Conservation (phyloP, 1,139 yeast genomes). For the Tardiomyces depauwii region DNA sequence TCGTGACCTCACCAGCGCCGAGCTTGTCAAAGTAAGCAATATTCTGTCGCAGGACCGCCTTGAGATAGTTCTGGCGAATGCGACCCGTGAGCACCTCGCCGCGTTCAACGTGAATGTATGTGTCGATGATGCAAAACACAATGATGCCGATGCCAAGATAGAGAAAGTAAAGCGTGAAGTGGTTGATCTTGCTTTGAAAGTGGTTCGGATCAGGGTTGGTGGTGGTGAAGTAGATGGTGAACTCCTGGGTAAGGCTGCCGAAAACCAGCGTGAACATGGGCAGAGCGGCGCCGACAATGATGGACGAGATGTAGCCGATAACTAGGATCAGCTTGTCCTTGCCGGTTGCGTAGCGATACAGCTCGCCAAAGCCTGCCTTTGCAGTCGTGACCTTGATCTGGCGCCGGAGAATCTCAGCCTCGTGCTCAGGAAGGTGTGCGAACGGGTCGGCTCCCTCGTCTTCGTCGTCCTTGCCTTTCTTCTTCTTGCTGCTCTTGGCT, state of each 20-base stretch:
- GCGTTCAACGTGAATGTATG: conserved; percentile 27
- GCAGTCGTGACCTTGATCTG: conserved; percentile 20
- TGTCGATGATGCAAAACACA: conserved; percentile 22
- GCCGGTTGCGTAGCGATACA: conserved; percentile 27
- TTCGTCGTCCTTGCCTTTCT: conserved; percentile 1
- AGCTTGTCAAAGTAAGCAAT: conserved; percentile 34
- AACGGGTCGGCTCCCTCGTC: conserved; percentile 13
- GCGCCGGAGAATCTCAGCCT: conserved; percentile 22
- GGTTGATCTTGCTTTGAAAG: conserved; percentile 25
- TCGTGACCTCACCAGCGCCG: conserved; percentile 35
- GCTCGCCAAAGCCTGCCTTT: conserved; percentile 20
- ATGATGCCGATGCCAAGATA: conserved; percentile 30
- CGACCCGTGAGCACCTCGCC: conserved; percentile 33
- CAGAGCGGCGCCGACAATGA: conserved; percentile 28
- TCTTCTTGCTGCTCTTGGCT: conserved; percentile 1
- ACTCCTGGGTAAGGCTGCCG: conserved; percentile 28
- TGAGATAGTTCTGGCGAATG: conserved; percentile 29
- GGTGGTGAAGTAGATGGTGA: conserved; percentile 23
- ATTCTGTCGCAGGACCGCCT: conserved; percentile 31
- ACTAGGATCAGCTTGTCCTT: conserved; percentile 18
- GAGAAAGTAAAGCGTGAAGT: conserved; percentile 27
- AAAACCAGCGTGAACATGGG: conserved; percentile 31
- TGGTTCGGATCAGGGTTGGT: conserved; percentile 15
- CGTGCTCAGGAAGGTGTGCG: conserved; percentile 20
- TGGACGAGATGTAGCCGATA: conserved; percentile 23